Evolutionary conservation across 2,329 filamentous ascomycete genomes (phyloP), one percentile per base, ranked within the genome.

Genomic region (Pseudogymnoascus sp.): DNA sequence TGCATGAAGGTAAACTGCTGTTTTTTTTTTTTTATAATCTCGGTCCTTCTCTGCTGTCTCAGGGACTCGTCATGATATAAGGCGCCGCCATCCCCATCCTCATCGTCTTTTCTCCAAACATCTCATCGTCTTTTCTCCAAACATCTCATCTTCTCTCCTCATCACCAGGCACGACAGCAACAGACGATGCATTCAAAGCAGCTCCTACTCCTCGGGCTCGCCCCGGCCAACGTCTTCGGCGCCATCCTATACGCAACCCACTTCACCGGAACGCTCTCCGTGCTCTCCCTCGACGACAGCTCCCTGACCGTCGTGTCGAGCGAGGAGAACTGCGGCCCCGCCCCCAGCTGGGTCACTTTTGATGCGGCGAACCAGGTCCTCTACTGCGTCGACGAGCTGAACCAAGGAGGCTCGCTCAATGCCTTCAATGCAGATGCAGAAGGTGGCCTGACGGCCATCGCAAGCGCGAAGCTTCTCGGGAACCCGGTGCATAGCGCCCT

Each of bases 311-410:
- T 71, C 4, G 23, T 53, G 2, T 53, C 46, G 23, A 53, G 46
- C 46, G 46, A 31, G 23, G 17, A 31, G 15, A 31, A 31, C n/a
- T 53, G 46, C 46, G 74, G 75, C 15, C 78, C 78, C 65, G 76
- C 75, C 3, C 69, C 72, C 17, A 77, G 74, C 9, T 82, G 79
- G 79, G 70, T 82, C 33, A 78, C 77, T n/a, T 70, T 75, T 29
- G 77, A 80, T 64, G 66, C 72, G 6, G 66, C 70, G 4, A 71
- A 70, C 60, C 71, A 73, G 42, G 71, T 73, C n/a, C 69, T 81
- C 23, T 78, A 77, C 69, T 78, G 77, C 69, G 64, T 78, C 3
- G 78, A 82, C 63, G 80, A 82, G 69, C 75, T 74, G 7, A 70
- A 75, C 13, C 67, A 63, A 11, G 46, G 66, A 69, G 53, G 75